Evolutionary conservation across 2,329 filamentous ascomycete species (phyloP), one percentile per base, ranked within the genome.

Genomic region (Gnomoniopsis sp.): DNA sequence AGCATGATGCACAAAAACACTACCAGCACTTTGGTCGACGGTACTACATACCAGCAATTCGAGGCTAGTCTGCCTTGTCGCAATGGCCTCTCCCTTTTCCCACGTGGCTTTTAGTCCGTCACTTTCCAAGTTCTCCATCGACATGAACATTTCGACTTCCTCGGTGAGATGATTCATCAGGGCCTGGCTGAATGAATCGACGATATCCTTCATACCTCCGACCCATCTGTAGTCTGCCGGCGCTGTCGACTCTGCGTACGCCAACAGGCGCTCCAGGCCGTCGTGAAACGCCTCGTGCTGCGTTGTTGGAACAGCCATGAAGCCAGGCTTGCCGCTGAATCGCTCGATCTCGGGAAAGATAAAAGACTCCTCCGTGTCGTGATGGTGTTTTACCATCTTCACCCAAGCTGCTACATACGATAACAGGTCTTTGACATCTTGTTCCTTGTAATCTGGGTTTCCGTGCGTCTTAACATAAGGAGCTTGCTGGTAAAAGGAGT

Each of bases 301-400:
- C 19, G 68, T 62, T n/a, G 67, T 57, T 26, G 72, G 70, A 10
- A 57, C 62, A 2, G 68, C 64, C 72, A 75, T 74, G 3, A 71
- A 30, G 1, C 66, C 68, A 0, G 64, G 63, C 30, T 66, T 63
- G 7, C 66, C 65, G 8, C 66, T 67, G 21, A 71, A 62, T n/a
- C 65, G 66, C 33, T 71, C 69, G 6, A 74, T 60, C 33, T 64
- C 68, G 1, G 73, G 72, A 56, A 76, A 75, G 26, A 73, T 70
- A 48, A 65, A 58, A 0, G 48, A 58, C 52, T 75, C 73, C 55
- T 75, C 73, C 38, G 65, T 60, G 1, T 63, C 53, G 57, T 75
- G 72, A 58, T 74, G 73, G 58, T 74, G 70, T 41, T 73, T 63
- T 6, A 75, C 68, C 41, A 68, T 69, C 17, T 71, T 68, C 19